phyloP scores from a whole-genome alignment of 345 rosid genomes.

The Populus simonii region DNA sequence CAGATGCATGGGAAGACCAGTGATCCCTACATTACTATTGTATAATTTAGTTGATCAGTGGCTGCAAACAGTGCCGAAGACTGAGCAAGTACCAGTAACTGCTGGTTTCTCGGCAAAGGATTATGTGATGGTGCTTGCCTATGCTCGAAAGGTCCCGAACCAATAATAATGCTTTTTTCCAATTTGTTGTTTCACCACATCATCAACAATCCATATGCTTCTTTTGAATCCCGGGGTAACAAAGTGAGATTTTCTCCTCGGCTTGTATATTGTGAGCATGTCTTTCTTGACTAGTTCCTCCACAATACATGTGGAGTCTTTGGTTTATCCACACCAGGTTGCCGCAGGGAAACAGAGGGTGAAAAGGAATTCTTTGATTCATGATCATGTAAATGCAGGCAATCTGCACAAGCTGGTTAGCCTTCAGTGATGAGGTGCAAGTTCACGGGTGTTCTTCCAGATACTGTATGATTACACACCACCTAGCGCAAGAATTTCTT shows the following conservation, averaged over 20 bases:
- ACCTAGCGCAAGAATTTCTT: neutral
- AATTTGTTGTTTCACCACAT: neutral
- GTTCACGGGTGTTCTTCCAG: too few species aligned
- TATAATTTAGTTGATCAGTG: constrained; percentile 25
- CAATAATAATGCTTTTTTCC: constrained; percentile 8
- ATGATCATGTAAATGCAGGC: neutral
- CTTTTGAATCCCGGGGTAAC: neutral
- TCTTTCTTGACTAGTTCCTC: neutral
- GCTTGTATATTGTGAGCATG: constrained; percentile 13
- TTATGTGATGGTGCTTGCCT: constrained; percentile 30
- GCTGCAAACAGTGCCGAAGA: constrained; percentile 16
- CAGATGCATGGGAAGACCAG: constrained; percentile 28
- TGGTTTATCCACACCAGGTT: neutral
- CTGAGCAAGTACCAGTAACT: constrained; percentile 16
- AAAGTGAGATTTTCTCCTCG: neutral
- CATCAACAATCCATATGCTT: constrained; percentile 1
- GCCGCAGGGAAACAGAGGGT: neutral
- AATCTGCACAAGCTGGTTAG: neutral
- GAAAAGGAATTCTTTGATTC: neutral
- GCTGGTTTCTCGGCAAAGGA: constrained; percentile 31
- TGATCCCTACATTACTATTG: constrained; percentile 22
- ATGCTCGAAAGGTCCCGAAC: constrained; percentile 24
- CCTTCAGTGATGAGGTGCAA: neutral
- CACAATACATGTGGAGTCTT: neutral
- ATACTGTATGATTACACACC: neutral